These are phyloP conservation scores for Epichloe gansuensis DNA, from an alignment of 2,329 filamentous ascomycete species.

Conservation along the genomic window DNA sequence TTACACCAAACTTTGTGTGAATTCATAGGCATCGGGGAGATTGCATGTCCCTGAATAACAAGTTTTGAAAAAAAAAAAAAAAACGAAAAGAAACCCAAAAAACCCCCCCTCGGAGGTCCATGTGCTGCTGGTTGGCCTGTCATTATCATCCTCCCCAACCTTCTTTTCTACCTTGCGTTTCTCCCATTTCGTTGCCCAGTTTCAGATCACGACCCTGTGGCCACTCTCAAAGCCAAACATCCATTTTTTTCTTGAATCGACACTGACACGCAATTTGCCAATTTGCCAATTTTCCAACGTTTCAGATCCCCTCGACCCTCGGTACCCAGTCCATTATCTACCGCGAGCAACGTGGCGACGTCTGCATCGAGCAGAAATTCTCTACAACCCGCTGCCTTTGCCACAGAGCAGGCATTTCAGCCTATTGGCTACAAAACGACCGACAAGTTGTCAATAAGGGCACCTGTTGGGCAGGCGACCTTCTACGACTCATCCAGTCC, in stretches of 20 bases:
- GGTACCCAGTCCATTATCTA: slow-evolving; percentile 37
- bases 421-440: slow-evolving; percentile 8
- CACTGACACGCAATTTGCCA: background rate
- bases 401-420: slow-evolving; percentile 13
- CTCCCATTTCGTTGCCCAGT: background rate
- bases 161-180: background rate
- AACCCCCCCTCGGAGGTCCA: background rate
- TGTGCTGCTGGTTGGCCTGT: background rate
- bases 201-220: background rate
- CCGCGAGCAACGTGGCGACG: slow-evolving; percentile 29
- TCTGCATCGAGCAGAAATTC: slow-evolving; percentile 30
- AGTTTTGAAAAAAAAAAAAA: background rate
- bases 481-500: slow-evolving; percentile 26
- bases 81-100: background rate
- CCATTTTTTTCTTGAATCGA: background rate
- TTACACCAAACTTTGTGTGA: background rate
- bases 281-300: background rate
- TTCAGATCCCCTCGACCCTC: slow-evolving; percentile 35
- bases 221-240: background rate
- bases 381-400: slow-evolving; percentile 11
- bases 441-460: slow-evolving; percentile 3
- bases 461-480: slow-evolving; percentile 15
- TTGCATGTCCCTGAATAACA: no score
- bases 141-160: background rate
- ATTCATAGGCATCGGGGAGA: background rate